A percentile compares a stretch with the other conserved stretches of the same genome.
These are phyloP conservation scores for Pholiota molesta DNA, from an alignment of 768 basidiomycete species.

Conservation along the genomic window DNA sequence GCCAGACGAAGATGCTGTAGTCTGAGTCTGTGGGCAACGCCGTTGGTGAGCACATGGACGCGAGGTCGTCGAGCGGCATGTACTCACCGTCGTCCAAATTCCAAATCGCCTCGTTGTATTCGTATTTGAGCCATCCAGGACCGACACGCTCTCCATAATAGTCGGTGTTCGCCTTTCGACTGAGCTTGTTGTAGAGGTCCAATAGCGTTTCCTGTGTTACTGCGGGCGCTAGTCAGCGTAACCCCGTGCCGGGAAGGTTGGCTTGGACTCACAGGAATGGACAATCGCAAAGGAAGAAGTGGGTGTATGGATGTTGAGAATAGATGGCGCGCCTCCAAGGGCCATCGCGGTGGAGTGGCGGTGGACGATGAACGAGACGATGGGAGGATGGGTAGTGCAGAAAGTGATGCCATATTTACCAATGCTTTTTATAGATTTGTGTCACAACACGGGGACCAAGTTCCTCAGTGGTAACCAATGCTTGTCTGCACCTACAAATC, in stretches of 20 bases:
- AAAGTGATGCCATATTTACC: conserved; percentile 7
- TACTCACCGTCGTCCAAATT: conserved; percentile 84
- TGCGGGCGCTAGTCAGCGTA: conserved; percentile 29
- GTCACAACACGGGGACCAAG: no score
- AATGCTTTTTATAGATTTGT: conserved; percentile 23
- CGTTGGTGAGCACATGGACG: background rate
- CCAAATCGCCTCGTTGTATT: conserved; percentile 79
- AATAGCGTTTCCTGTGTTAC: conserved; percentile 71
- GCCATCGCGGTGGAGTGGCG: conserved; percentile 22
- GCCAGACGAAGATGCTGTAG: conserved; percentile 84
- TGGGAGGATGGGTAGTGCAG: background rate
- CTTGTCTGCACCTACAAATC: background rate
- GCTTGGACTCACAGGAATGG: conserved; percentile 65
- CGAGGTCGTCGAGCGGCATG: background rate
- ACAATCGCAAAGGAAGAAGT: conserved; percentile 71
- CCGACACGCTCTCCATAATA: conserved; percentile 66
- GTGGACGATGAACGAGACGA: background rate
- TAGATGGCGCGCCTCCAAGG: conserved; percentile 33
- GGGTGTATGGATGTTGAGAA: conserved; percentile 80
- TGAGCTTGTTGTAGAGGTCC: conserved; percentile 71
- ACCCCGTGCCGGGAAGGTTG: background rate
- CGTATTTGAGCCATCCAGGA: conserved; percentile 86
- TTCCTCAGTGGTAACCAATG: no score
- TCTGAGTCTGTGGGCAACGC: conserved; percentile 61
- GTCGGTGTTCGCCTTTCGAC: conserved; percentile 60